These are phyloP conservation scores for Chaetomium sp. DNA, from an alignment of 2,329 filamentous ascomycete species.

Conservation along the genomic window DNA sequence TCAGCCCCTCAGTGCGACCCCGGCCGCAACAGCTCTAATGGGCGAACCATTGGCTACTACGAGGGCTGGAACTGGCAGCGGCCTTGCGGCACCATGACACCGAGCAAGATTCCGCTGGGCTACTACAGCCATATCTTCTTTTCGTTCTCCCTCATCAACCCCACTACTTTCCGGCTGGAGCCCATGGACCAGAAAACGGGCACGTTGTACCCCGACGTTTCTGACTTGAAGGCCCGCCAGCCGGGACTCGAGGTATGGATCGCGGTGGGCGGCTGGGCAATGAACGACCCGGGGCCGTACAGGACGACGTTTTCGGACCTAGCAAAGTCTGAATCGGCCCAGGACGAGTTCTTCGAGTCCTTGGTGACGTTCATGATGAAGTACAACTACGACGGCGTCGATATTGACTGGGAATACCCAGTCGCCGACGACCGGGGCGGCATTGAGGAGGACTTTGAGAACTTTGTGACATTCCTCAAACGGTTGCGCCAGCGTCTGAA, in stretches of 20 bases:
- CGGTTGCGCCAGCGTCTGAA: constrained; percentile 29
- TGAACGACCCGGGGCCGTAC: constrained; percentile 41
- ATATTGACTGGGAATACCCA: constrained; percentile 35
- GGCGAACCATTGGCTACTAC: constrained; percentile 36
- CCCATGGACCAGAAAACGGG: constrained; percentile 6
- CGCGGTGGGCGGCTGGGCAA: constrained; percentile 47
- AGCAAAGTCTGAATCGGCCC: constrained; percentile 22
- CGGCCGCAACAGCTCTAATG: constrained; percentile 11
- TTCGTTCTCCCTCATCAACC: constrained; percentile 8
- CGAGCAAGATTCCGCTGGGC: background rate
- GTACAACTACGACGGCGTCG: constrained; percentile 39
- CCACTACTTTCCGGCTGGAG: constrained; percentile 7
- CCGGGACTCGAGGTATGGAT: constrained; percentile 43
- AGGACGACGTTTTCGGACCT: constrained; percentile 38
- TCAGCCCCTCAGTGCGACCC: constrained; percentile 12
- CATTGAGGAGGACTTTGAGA: background rate
- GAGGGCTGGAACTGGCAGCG: constrained; percentile 33
- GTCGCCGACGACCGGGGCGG: constrained; percentile 3
- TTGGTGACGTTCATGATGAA: constrained; percentile 33
- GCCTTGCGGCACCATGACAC: constrained; percentile 27
- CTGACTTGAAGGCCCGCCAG: constrained; percentile 38
- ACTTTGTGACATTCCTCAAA: constrained; percentile 32
- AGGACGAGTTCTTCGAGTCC: constrained; percentile 32
- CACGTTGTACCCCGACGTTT: constrained; percentile 37
- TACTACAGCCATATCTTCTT: constrained; percentile 14